Conservation (phyloP, 768 basidiomycete genomes). For the Kwoniella sp. region DNA sequence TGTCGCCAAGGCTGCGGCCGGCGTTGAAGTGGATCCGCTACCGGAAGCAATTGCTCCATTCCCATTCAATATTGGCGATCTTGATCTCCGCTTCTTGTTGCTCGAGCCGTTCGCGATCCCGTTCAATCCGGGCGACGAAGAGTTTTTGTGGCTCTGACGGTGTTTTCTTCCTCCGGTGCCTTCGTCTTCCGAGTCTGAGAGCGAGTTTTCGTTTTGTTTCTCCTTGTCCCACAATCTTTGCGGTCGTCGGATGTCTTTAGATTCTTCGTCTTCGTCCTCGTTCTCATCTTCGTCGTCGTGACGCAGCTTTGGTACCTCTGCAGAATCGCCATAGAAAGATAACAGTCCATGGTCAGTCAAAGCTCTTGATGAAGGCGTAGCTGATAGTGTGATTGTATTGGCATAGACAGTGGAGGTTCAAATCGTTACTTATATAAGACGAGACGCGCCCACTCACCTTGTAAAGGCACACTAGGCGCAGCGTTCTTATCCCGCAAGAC, state of each 20-base stretch:
- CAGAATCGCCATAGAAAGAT: too few relatives aligned
- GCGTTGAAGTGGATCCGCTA: background rate
- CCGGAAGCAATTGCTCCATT: background rate
- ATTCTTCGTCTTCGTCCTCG: conserved; percentile 71
- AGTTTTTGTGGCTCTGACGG: conserved; percentile 47
- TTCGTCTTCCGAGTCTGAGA: conserved; percentile 98
- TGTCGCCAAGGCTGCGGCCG: background rate
- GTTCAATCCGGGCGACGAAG: background rate
- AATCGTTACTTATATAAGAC: background rate
- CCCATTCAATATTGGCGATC: conserved; percentile 2
- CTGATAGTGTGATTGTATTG: conserved; percentile 2
- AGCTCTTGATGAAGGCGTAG: background rate
- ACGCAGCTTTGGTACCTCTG: conserved; percentile 81
- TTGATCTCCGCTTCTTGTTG: conserved; percentile 19
- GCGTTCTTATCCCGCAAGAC: conserved; percentile 81
- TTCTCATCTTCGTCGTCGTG: conserved; percentile 82
- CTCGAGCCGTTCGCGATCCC: background rate
- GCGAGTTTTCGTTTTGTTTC: conserved; percentile 80
- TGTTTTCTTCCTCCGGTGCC: conserved; percentile 75
- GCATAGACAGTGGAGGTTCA: background rate
- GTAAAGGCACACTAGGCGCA: conserved; percentile 90
- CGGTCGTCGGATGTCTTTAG: conserved; percentile 74
- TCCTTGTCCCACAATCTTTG: conserved; percentile 75
- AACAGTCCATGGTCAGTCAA: conserved; percentile 10
- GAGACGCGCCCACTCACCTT: conserved; percentile 62